phyloP scores from a whole-genome alignment of 148 eudicot species.

The Cornus kousa region DNA sequence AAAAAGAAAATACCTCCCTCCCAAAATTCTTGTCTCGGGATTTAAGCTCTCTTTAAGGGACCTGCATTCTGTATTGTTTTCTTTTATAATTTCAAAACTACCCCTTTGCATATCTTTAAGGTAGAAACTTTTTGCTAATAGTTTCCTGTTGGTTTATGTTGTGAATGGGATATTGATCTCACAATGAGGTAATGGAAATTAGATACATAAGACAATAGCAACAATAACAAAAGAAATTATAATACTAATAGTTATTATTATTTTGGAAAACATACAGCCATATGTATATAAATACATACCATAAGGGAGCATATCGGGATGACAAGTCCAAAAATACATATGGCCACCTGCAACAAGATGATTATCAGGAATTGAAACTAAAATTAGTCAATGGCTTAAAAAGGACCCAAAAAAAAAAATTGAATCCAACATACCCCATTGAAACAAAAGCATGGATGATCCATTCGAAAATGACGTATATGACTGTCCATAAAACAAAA shows the following conservation, averaged over 20 bases:
- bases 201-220: too few species aligned
- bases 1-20: not conserved
- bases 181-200: not conserved
- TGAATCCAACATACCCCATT: constrained; percentile 35
- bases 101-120: not conserved
- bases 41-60: too few species aligned
- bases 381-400: not conserved
- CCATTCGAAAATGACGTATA: constrained; percentile 81
- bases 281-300: constrained; percentile 37
- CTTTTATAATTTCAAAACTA: too few species aligned
- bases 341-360: constrained; percentile 70
- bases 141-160: not conserved
- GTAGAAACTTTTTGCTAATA: not conserved
- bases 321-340: constrained; percentile 82
- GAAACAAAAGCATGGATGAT: constrained; percentile 65
- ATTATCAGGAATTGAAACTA: not conserved
- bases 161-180: not conserved
- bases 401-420: not conserved
- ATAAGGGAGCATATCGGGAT: constrained; percentile 70
- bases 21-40: too few species aligned
- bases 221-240: not conserved
- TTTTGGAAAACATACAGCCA: not conserved
- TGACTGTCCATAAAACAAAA: constrained; percentile 61
- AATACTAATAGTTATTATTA: too few species aligned
- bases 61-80: not conserved